Evolutionary conservation across 2,329 filamentous ascomycete genomes (phyloP).

Genomic region (Byssochlamys sp.): DNA sequence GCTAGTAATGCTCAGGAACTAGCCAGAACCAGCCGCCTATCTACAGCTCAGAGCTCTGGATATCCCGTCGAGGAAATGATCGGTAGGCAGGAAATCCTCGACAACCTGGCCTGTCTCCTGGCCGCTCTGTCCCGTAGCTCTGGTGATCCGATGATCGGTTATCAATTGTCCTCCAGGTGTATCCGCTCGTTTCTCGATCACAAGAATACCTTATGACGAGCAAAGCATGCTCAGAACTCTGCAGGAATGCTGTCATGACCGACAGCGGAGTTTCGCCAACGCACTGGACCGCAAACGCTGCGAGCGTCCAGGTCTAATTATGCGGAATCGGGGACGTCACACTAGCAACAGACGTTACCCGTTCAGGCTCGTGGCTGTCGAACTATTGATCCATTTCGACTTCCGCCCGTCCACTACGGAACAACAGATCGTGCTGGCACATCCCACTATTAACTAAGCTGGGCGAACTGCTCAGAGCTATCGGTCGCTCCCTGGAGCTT

Average conservation of each 20-base stretch:
- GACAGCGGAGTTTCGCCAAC: background rate
- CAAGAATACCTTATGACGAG: background rate
- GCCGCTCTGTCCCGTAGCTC: background rate
- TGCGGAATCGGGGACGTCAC: background rate
- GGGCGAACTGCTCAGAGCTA: slow-evolving; percentile 11
- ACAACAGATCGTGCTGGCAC: slow-evolving; percentile 16
- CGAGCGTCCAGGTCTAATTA: background rate
- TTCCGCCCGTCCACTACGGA: slow-evolving; percentile 6
- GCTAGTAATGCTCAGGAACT: background rate
- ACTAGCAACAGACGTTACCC: background rate
- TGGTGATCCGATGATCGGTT: background rate
- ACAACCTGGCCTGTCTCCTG: background rate
- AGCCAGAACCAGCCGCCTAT: background rate
- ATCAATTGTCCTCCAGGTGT: background rate
- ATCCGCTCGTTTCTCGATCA: background rate
- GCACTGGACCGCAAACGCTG: background rate
- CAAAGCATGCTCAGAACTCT: background rate
- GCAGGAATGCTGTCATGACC: background rate
- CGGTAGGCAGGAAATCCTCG: background rate
- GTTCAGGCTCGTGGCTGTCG: background rate
- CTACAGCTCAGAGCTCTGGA: background rate
- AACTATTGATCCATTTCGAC: slow-evolving; percentile 14
- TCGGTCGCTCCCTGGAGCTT: background rate
- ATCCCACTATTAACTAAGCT: slow-evolving; percentile 10
- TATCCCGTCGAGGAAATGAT: background rate